Evolutionary conservation across 305 asterid genomes (phyloP), one percentile per base, ranked within the genome.

Genomic region (Fraxinus latifolia): DNA sequence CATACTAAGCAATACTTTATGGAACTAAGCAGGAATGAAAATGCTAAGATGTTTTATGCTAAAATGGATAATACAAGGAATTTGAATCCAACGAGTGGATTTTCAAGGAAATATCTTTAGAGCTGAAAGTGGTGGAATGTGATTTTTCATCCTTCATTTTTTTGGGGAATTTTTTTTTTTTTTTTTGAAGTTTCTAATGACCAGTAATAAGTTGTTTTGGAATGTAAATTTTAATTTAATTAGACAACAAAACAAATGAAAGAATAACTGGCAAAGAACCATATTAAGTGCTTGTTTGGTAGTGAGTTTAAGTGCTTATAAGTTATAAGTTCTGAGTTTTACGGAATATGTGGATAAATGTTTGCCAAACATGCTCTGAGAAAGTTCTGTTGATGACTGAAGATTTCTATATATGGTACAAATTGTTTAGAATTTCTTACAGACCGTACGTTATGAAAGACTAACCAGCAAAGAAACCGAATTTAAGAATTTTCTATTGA

Each of bases 191-290:
- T 62, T 68, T 68, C n/a, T 27, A 29, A 12, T 68, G 21, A 68
- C 74, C 74, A 29, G 36, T 67, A 67, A 68, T 29, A 25, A 27
- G 39, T 68, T 68, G 74, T 68, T 29, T 68, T 23, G 72, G 73
- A 68, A 68, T 14, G 37, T 29, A 27, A 68, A 1, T 68, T 68
- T 5, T 68, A 29, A 29, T 29, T 68, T 11, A 29, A 29, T 62
- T 76, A 75, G 53, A 37, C 75, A 17, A 36, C 62, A 62, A 37
- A 77, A 17, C 37, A 60, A 65, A 36, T 77, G 74, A 82, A 34
- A 65, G 29, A 65, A 76, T 67, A 53, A 27, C 62, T 67, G 3
- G 53, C 33, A 37, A 77, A 77, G 60, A 39, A 81, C 27, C 60
- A 55, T 80, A 33, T 23, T 68, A 47, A 75, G 31, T 60, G 14